Percentiles rank a stretch among this genome's conserved stretches.
Conservation (phyloP, 805 yeast species). For the Suhomyces canberraensis region DNA sequence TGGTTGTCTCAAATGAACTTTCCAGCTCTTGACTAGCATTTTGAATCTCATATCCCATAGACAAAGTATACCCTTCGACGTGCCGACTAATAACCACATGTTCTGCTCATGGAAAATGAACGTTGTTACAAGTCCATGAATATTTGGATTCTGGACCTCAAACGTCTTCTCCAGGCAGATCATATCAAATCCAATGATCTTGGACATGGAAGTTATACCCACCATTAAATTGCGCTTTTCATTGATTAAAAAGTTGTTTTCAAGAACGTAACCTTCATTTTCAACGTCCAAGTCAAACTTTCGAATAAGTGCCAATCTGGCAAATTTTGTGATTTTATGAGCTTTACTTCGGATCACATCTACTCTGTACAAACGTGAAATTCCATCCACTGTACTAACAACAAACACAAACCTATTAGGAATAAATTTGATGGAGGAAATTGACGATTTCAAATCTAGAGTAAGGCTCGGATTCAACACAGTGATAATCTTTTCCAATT, state of each 20-base stretch:
- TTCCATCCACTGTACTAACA: slow-evolving; percentile 50
- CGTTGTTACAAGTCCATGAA: slow-evolving; percentile 64
- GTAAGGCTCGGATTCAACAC: slow-evolving; percentile 45
- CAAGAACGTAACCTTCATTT: slow-evolving; percentile 42
- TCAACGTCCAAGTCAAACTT: slow-evolving; percentile 31
- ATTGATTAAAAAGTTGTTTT: slow-evolving; percentile 39
- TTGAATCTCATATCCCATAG: slow-evolving; percentile 81
- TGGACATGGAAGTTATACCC: slow-evolving; percentile 51
- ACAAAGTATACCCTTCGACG: slow-evolving; percentile 67
- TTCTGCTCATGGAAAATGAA: slow-evolving; percentile 53
- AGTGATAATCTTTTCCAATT: slow-evolving; percentile 60
- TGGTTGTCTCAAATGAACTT: slow-evolving; percentile 27
- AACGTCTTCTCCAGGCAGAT: slow-evolving; percentile 47
- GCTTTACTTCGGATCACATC: slow-evolving; percentile 34
- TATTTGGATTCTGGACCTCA: slow-evolving; percentile 50
- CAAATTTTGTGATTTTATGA: slow-evolving; percentile 27
- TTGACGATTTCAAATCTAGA: slow-evolving; percentile 45
- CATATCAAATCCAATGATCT: slow-evolving; percentile 54
- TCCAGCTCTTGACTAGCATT: slow-evolving; percentile 58
- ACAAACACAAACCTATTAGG: slow-evolving; percentile 56
- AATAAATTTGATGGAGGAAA: slow-evolving; percentile 51
- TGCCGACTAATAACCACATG: slow-evolving; percentile 72
- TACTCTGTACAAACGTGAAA: slow-evolving; percentile 34
- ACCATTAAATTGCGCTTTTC: slow-evolving; percentile 44
- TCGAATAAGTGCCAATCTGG: slow-evolving; percentile 35